Percentiles rank a stretch among this genome's conserved stretches.
phyloP scores from a whole-genome alignment of 2,329 filamentous ascomycete genomes.

The Xylaria sp. region DNA sequence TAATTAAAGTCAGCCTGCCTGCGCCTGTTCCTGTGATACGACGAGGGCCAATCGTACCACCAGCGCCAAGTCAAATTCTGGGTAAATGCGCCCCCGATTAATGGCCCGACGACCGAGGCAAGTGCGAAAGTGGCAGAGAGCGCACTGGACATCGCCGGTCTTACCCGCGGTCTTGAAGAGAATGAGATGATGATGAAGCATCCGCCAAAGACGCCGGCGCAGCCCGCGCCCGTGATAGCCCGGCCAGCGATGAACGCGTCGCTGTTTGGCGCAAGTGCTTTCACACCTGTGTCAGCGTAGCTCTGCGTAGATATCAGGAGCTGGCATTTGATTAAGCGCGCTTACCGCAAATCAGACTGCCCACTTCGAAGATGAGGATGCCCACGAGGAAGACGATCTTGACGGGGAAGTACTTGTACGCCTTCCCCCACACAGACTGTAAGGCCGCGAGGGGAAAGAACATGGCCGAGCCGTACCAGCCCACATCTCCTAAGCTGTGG shows the following conservation, averaged over 20 bases:
- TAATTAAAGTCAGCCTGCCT: constrained; percentile 17
- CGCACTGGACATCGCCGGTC: not conserved
- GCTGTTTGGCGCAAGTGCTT: constrained; percentile 46
- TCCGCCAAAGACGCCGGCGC: constrained; percentile 52
- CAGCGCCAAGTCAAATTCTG: constrained; percentile 48
- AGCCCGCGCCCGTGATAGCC: constrained; percentile 53
- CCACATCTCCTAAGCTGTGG: constrained; percentile 54
- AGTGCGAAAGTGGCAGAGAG: not conserved
- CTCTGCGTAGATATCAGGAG: not conserved
- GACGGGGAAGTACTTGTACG: constrained; percentile 53
- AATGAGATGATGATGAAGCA: constrained; percentile 47
- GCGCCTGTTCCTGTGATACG: not conserved
- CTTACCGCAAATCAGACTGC: constrained; percentile 49
- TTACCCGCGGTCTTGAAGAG: constrained; percentile 49
- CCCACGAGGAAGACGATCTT: constrained; percentile 49
- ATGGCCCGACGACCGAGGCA: not conserved
- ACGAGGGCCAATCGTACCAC: constrained; percentile 35
- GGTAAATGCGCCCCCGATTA: not conserved
- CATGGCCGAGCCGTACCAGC: constrained; percentile 56
- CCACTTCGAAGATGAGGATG: constrained; percentile 52
- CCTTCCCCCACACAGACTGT: constrained; percentile 48
- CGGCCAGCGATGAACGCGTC: constrained; percentile 54
- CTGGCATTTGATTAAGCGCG: not conserved
- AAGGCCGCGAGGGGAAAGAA: constrained; percentile 48
- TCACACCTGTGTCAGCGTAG: not conserved